Evolutionary conservation across 495 filamentous ascomycete species (phyloP), one percentile per base, ranked within the genome.

Genomic region (Aspergillus panamensis): DNA sequence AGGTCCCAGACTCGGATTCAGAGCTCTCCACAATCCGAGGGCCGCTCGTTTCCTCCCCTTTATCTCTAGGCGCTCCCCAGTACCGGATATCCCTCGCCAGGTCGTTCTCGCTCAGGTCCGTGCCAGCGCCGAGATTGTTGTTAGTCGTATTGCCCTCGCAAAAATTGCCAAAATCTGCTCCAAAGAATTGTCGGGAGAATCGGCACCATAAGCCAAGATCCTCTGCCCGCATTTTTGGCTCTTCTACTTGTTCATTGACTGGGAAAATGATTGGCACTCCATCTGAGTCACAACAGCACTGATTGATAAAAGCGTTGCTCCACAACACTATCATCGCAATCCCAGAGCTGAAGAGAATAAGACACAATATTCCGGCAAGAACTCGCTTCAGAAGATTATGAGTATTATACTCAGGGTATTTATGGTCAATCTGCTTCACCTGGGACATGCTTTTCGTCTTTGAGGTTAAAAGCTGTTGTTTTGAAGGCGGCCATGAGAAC

Each of bases 331-430:
- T 17, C 6, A 17, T 10, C 2, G 40, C 8, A 25, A 14, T 21
- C 16, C 20, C 32, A 33, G 16, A 3, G 7, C 20, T 21, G 12
- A 59, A 21, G 13, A 52, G 31, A n/a, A 44, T 8, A 54, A 59
- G 29, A 12, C 44, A 59, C 14, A 43, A 10, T 43, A 59, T 8
- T 13, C 33, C 32, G 12, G 48, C 10, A 16, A 59, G 39, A 16
- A 16, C 33, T 43, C 19, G 21, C 32, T 37, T 53, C 3, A 49
- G 20, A 13, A 48, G 52, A 2, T 54, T 39, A 20, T 20, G 44
- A 13, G 2, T 13, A 7, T 13, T 21, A 47, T 13, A 21, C 0
- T 12, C 3, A 17, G 32, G 4, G 31, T 43, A 14, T 16, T 30
- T 21, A 12, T 16, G 21, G 6, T 33, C 16, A 6, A 20, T 7